Conservation (phyloP, 345 rosid species). For the Lagerstroemia speciosa region DNA sequence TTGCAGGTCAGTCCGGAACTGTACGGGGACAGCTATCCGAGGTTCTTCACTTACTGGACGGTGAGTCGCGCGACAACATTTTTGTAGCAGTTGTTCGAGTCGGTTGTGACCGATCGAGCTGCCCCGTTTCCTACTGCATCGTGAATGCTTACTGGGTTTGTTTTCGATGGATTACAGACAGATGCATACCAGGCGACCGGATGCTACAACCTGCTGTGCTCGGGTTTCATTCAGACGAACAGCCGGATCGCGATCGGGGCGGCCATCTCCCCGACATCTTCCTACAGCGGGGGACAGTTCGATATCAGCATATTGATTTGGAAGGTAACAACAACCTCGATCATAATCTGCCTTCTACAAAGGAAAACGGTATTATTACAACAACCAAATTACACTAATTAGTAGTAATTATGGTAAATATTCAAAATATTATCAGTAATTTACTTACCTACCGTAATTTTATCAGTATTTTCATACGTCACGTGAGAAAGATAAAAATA, state of each 20-base stretch:
- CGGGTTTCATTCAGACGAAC: conserved; percentile 94
- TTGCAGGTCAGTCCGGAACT: conserved; percentile 90
- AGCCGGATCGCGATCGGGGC: conserved; percentile 83
- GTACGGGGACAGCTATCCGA: conserved; percentile 84
- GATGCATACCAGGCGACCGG: conserved; percentile 97
- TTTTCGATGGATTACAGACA: conserved; percentile 26
- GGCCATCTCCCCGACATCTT: conserved; percentile 90
- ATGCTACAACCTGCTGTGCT: conserved; percentile 89
- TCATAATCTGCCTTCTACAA: too few relatives aligned
- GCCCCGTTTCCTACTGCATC: neutral
- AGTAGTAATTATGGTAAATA: too few relatives aligned
- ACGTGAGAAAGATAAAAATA: too few relatives aligned
- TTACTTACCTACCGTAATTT: too few relatives aligned
- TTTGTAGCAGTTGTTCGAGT: too few relatives aligned
- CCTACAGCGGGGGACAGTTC: conserved; percentile 77
- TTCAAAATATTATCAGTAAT: too few relatives aligned
- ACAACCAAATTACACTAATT: too few relatives aligned
- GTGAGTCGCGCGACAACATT: conserved; percentile 28
- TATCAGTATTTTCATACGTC: too few relatives aligned
- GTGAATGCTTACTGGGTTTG: neutral
- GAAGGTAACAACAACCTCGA: conserved; percentile 50
- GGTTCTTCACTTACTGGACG: conserved; percentile 99
- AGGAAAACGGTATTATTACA: too few relatives aligned
- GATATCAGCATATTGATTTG: conserved; percentile 86
- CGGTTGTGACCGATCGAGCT: too few relatives aligned